Evolutionary conservation across 164 flowering plant genomes (phyloP), one percentile per base, ranked within the genome.

Genomic region (Euptelea pleiosperma): DNA sequence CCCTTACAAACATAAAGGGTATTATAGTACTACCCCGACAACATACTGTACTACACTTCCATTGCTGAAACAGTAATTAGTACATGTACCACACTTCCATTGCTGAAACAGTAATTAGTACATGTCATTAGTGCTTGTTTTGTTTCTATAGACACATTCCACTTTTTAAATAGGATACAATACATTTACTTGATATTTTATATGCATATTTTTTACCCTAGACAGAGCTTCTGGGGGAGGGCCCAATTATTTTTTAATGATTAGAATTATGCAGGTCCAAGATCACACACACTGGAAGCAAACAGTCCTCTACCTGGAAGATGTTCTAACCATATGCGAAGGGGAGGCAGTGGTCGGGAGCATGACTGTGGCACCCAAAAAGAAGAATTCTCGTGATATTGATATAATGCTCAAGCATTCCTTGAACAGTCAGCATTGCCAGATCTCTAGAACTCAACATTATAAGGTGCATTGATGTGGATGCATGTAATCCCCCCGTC

Each of bases 201-300:
- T 44, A 3, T 44, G 25, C 28, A 34, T 53, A 5, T 51, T 3
- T 16, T 30, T 9, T 18, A 3, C 11, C 15, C 0, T 8, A 51
- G 15, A 7, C 36, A 39, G 28, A 28, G 15, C 25, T 16, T 55
- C 8, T 10, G 24, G 1, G 4, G 12, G 14, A 24, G 15, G 24
- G 2, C 19, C 52, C 7, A 11, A 48, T 26, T 22, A 25, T 26
- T 48, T 19, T 19, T 30, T 25, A 30, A 49, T 37, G 24, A 29
- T 4, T 21, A 39, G 52, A 41, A 55, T 29, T 30, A 34, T 72
- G 75, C 81, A 93, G 99, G 99, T 43, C 99, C 99, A 16, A 82
- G 76, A 59, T 90, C 97, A 8, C 8, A 93, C 99, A 1, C 99
- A 93, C 52, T 93, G 99, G 99, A 93, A 93, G 74, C 99, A 93